Conservation (phyloP, 2,329 filamentous ascomycete genomes). For the Fusarium globosum region DNA sequence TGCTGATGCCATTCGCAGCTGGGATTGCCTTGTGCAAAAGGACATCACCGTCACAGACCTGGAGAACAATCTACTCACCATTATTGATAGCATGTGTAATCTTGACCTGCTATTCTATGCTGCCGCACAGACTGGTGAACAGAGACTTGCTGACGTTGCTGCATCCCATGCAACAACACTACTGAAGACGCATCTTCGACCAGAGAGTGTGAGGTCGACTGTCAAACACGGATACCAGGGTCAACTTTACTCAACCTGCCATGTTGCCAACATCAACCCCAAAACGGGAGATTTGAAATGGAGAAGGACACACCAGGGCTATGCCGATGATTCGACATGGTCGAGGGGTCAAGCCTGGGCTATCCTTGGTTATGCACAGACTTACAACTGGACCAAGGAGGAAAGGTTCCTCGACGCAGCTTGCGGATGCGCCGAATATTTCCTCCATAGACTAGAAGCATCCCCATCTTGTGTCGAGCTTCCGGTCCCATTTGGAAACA, state of each 20-base stretch:
- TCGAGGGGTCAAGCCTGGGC: slow-evolving; percentile 62
- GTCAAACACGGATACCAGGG: slow-evolving; percentile 26
- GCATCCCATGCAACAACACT: slow-evolving; percentile 54
- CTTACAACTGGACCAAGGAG: slow-evolving; percentile 60
- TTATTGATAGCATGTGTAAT: slow-evolving; percentile 58
- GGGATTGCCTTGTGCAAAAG: slow-evolving; percentile 54
- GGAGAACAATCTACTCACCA: slow-evolving; percentile 50
- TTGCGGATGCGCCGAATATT: slow-evolving; percentile 59
- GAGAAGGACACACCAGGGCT: slow-evolving; percentile 58
- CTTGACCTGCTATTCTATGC: slow-evolving; percentile 54
- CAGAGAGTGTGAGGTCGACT: slow-evolving; percentile 33
- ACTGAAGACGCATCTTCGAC: slow-evolving; percentile 52
- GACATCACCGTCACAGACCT: slow-evolving; percentile 35
- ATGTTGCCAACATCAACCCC: slow-evolving; percentile 57
- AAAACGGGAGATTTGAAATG: slow-evolving; percentile 9
- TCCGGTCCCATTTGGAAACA: background rate
- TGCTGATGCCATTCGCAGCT: slow-evolving; percentile 59
- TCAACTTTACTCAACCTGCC: slow-evolving; percentile 36
- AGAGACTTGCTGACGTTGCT: slow-evolving; percentile 49
- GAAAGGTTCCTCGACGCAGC: slow-evolving; percentile 55
- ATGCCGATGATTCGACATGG: slow-evolving; percentile 59
- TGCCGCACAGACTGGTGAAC: slow-evolving; percentile 42
- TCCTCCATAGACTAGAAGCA: slow-evolving; percentile 53
- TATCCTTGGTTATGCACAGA: slow-evolving; percentile 61
- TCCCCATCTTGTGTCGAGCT: slow-evolving; percentile 25